Conservation (phyloP, 768 basidiomycete genomes). For the Royoungia palumana region DNA sequence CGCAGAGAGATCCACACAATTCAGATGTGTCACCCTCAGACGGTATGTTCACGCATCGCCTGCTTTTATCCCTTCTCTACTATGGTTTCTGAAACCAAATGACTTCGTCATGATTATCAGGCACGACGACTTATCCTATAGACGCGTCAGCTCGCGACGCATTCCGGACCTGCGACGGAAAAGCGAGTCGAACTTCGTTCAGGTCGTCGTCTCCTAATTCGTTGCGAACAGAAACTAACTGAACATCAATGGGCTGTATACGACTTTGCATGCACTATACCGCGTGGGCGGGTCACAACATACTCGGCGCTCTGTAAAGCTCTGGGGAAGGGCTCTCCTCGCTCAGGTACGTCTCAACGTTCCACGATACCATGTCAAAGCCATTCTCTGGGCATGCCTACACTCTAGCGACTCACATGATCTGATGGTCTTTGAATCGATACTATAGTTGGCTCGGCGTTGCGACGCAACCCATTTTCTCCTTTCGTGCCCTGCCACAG, state of each 20-base stretch:
- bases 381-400: background rate
- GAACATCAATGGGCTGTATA: constrained; percentile 60
- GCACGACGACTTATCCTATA: constrained; percentile 12
- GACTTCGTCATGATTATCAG: background rate
- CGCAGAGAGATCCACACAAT: no score
- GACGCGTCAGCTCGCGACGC: constrained; percentile 11
- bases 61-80: no score
- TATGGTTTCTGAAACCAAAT: no score
- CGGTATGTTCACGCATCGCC: no score
- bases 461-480: constrained; percentile 63
- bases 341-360: constrained; percentile 47
- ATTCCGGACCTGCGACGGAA: constrained; percentile 28
- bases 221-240: constrained; percentile 42
- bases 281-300: constrained; percentile 50
- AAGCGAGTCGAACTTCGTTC: constrained; percentile 13
- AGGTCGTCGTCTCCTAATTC: background rate
- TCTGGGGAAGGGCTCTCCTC: constrained; percentile 55
- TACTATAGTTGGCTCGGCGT: constrained; percentile 53
- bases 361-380: no score
- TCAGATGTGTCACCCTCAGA: background rate
- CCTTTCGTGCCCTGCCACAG: constrained; percentile 71
- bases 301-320: constrained; percentile 52
- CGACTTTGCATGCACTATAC: constrained; percentile 49
- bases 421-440: background rate
- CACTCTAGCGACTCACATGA: background rate